A percentile compares a stretch with the other conserved stretches of the same genome.
phyloP scores from a whole-genome alignment of 352 stramenopile species.

The Phytophthora nicotianae region DNA sequence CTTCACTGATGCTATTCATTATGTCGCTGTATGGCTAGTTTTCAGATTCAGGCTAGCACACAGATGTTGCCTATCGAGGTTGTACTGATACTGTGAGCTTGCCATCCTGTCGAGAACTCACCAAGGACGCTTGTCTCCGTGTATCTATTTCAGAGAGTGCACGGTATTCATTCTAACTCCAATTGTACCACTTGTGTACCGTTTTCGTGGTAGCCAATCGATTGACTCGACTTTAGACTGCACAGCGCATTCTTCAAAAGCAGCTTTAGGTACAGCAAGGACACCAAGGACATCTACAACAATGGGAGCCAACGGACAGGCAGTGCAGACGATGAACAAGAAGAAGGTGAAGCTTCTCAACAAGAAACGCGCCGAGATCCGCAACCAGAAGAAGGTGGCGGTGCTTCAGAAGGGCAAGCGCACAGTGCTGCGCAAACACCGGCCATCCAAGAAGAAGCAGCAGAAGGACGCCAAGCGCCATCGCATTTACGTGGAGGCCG shows the following conservation, averaged over 20 bases:
- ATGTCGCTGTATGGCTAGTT: not conserved
- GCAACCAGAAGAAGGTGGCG: constrained; percentile 86
- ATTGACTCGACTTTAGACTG: constrained; percentile 28
- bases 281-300: constrained; percentile 9
- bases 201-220: constrained; percentile 34
- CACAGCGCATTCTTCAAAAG: constrained; percentile 24
- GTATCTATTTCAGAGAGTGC: constrained; percentile 2
- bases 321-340: constrained; percentile 83
- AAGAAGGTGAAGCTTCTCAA: constrained; percentile 88
- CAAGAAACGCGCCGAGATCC: constrained; percentile 80
- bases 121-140: no score
- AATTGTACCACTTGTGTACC: constrained; percentile 41
- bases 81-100: not conserved
- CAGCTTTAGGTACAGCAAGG: not conserved
- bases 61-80: not conserved
- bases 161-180: constrained; percentile 10
- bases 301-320: constrained; percentile 63
- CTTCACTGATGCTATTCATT: not conserved
- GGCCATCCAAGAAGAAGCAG: constrained; percentile 86
- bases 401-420: constrained; percentile 58
- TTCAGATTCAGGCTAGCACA: no score
- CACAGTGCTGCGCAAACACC: constrained; percentile 65
- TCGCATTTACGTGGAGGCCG: constrained; percentile 67
- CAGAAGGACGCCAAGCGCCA: constrained; percentile 85
- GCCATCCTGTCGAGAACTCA: no score